phyloP scores from a whole-genome alignment of 2,329 filamentous ascomycete genomes.

The Botrytis sinoallii region DNA sequence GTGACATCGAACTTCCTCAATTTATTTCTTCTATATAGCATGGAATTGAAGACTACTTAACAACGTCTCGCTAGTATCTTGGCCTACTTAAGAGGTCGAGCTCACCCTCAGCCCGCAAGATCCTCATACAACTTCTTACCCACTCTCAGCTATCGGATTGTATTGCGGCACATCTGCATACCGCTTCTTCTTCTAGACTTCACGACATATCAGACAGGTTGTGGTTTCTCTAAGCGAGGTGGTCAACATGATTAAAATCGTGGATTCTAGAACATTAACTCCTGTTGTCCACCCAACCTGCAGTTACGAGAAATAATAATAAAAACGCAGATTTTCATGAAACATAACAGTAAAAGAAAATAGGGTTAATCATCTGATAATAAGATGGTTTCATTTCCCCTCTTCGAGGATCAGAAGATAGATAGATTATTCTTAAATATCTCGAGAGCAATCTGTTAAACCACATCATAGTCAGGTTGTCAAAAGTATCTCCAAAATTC shows the following conservation, averaged over 20 bases:
- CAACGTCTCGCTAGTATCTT: not conserved
- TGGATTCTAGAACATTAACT: not conserved
- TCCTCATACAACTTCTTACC: too few species aligned
- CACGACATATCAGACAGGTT: too few species aligned
- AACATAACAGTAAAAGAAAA: rapidly evolving
- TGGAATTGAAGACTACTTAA: not conserved
- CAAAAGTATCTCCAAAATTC: too few species aligned
- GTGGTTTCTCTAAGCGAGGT: too few species aligned
- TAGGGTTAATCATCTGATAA: rapidly evolving
- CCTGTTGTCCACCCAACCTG: not conserved
- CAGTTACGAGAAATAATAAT: not conserved
- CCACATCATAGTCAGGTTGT: too few species aligned
- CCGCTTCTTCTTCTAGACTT: not conserved
- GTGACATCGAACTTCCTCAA: too few species aligned
- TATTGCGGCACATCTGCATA: rapidly evolving
- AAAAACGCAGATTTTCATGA: not conserved
- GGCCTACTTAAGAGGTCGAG: not conserved
- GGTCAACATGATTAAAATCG: not conserved
- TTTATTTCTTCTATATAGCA: rapidly evolving
- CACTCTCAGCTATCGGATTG: too few species aligned
- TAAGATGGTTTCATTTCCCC: not conserved
- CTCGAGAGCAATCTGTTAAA: too few species aligned
- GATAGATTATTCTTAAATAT: too few species aligned
- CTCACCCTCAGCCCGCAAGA: rapidly evolving
- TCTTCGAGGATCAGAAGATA: too few species aligned